Base-by-base conservation (phyloP, 495 filamentous ascomycete species). In the Articulospora tetracladia region DNA sequence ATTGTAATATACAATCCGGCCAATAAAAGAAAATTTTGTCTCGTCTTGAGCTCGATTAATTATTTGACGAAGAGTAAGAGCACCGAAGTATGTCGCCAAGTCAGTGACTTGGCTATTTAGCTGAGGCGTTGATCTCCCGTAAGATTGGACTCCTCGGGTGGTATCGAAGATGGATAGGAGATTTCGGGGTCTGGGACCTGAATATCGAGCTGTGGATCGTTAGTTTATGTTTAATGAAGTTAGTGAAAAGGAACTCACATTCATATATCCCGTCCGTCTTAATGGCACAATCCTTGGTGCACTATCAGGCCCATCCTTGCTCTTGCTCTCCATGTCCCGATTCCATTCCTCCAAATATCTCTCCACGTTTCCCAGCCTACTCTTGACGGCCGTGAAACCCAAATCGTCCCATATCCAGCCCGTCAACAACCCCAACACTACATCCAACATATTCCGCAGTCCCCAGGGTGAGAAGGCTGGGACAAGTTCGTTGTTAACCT, bases 401-500 rank as follows among this genome's bases (percentile, higher is more conserved):
- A 94, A 47, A 68, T 98, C 94, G 53, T 99, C 94, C 89, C 90
- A 96, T 15, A 97, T 55, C 92, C 92, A 99, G 19, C 91, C 85
- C 2, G 94, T 97, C 26, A 89, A 69, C 44, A 96, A 68, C 0
- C 92, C 92, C 62, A 95, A 58, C 6, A 89, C 69, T 3, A 82
- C 83, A 68, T 97, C 93, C 2, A 95, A 47, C 68, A 89, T 86
- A 59, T 91, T 93, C 48, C 87, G 77, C 69, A 74, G 74, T 39
- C 68, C 73, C 71, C 82, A 91, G 20, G 93, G 93, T 60, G 86
- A 83, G 68, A 93, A 95, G 0, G 86, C 87, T 41, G 78, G 78
- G 25, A 86, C 70, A 17, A 97, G 74, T 63, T 86, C 82, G 11
- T 81, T 75, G 62, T 97, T 97, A 11, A 97, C 79, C 54, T 81